These are phyloP conservation scores for Chloropicon primus DNA, from an alignment of 139 green algal genomes.

Conservation along the genomic window DNA sequence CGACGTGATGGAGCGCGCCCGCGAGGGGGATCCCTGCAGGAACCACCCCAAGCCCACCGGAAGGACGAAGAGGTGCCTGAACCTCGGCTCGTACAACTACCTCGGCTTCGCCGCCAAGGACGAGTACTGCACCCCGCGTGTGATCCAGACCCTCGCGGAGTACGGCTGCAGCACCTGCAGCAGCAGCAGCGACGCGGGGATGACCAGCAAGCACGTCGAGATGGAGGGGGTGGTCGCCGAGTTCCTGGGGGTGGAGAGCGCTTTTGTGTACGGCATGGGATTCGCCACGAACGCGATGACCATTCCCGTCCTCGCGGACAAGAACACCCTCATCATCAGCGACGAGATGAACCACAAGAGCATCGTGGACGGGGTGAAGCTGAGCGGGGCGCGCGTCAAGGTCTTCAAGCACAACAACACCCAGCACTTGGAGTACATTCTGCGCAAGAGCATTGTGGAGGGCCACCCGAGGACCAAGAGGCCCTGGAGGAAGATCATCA, in stretches of 20 bases:
- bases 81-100: constrained; percentile 98
- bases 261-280: constrained; percentile 93
- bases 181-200: constrained; percentile 23
- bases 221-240: constrained; percentile 69
- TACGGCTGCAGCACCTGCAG: constrained; percentile 46
- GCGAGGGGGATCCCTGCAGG: background rate
- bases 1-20: constrained; percentile 63
- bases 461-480: constrained; percentile 78
- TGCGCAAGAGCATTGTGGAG: constrained; percentile 68
- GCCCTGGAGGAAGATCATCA: constrained; percentile 89
- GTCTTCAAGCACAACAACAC: constrained; percentile 84
- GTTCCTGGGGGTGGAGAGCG: constrained; percentile 75
- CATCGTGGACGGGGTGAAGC: constrained; percentile 77
- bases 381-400: constrained; percentile 60
- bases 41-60: constrained; percentile 48
- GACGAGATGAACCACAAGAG: constrained; percentile 92
- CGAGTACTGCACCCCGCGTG: constrained; percentile 82
- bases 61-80: constrained; percentile 52
- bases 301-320: constrained; percentile 68
- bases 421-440: constrained; percentile 67
- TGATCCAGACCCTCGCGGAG: constrained; percentile 43
- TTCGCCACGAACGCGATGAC: constrained; percentile 92
- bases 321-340: constrained; percentile 77
- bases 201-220: constrained; percentile 50
- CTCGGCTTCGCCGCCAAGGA: constrained; percentile 89